These are phyloP conservation scores for Leonotis leonurus DNA, from an alignment of 257 asterid species.

Conservation along the genomic window DNA sequence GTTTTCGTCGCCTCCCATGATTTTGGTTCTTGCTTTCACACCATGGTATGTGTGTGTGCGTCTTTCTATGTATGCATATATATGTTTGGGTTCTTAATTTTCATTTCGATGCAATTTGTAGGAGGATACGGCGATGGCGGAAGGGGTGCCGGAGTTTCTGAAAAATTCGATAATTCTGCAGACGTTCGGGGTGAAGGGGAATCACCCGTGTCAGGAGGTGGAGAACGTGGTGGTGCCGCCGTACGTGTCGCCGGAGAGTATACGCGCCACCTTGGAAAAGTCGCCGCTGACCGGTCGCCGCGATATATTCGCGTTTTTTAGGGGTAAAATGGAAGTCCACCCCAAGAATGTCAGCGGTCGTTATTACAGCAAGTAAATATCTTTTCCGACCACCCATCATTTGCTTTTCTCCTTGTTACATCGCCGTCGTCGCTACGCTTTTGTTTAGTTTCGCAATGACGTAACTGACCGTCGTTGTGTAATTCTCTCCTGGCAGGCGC, in stretches of 20 bases:
- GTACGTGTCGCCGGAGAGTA: constrained; percentile 56
- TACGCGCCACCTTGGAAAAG: constrained; percentile 40
- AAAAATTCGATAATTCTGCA: constrained; percentile 59
- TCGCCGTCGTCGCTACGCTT: background rate
- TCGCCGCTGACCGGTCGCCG: constrained; percentile 44
- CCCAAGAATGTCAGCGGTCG: constrained; percentile 94
- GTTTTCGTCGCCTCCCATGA: constrained; percentile 92
- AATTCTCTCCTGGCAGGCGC: constrained; percentile 24
- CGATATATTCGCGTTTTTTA: constrained; percentile 71
- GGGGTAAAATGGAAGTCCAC: constrained; percentile 96
- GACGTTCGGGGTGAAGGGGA: constrained; percentile 71
- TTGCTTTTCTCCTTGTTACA: background rate
- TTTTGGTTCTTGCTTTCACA: constrained; percentile 91
- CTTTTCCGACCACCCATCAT: background rate
- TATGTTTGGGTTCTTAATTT: background rate
- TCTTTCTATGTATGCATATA: too few relatives aligned
- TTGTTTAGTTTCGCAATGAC: background rate
- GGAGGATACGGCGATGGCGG: constrained; percentile 80
- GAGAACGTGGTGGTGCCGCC: constrained; percentile 84
- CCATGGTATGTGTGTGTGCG: constrained; percentile 81
- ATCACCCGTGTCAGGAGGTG: constrained; percentile 82
- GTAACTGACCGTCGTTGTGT: background rate
- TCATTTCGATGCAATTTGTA: constrained; percentile 6
- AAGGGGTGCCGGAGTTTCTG: constrained; percentile 71
- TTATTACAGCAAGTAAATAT: constrained; percentile 66